These are phyloP conservation scores for Detonula confervacea DNA, from an alignment of 352 stramenopile species.

Conservation along the genomic window DNA sequence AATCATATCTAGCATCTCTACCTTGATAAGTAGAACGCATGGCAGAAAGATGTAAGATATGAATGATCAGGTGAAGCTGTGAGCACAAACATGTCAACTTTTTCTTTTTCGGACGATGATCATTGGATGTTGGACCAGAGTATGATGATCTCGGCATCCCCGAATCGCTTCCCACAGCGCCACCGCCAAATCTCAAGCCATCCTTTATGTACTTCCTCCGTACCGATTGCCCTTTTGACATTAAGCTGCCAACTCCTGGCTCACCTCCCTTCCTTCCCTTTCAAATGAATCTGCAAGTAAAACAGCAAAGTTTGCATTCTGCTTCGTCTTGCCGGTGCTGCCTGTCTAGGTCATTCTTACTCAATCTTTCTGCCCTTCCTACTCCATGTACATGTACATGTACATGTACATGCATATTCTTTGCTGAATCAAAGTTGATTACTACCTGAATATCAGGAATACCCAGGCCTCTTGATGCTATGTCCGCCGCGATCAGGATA, in stretches of 20 bases:
- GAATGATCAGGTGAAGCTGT: no score
- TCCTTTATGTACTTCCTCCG: neutral
- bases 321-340: neutral
- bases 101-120: no score
- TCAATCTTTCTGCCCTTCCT: slow-evolving; percentile 90
- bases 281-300: neutral
- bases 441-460: slow-evolving; percentile 95
- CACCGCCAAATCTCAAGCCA: neutral
- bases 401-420: slow-evolving; percentile 96
- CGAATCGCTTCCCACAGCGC: neutral
- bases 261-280: neutral
- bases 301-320: neutral
- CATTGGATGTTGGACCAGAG: no score
- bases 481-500: slow-evolving; percentile 98
- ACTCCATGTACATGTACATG: slow-evolving; percentile 72
- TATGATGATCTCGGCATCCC: neutral
- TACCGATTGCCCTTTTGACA: neutral
- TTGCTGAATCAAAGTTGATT: slow-evolving; percentile 98
- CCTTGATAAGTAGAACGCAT: no score
- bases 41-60: no score
- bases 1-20: no score
- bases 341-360: slow-evolving; percentile 84
- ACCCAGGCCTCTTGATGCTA: slow-evolving; percentile 98
- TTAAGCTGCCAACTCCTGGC: neutral
- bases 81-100: no score